phyloP scores from a whole-genome alignment of 768 basidiomycete species.

The Leccinum rimulosum region DNA sequence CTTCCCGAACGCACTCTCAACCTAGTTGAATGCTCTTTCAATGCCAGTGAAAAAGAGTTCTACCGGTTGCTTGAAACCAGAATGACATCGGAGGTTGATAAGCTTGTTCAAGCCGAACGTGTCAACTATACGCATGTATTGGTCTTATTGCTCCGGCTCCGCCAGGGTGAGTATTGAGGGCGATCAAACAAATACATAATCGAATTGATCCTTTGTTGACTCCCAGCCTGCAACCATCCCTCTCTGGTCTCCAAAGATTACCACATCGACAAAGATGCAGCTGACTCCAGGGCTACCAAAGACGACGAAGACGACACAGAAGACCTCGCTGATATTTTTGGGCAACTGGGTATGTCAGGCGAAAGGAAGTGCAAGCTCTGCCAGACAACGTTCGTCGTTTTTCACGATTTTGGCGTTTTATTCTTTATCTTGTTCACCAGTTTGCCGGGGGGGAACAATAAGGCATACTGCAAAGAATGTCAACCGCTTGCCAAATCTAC shows the following conservation, averaged over 20 bases:
- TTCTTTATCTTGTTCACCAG: constrained; percentile 12
- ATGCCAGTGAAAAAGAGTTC: constrained; percentile 72
- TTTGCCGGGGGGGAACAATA: constrained; percentile 20
- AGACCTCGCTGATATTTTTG: constrained; percentile 74
- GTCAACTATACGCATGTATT: constrained; percentile 70
- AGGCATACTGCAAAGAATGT: constrained; percentile 60
- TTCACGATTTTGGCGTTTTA: not conserved
- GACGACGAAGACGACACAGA: constrained; percentile 59
- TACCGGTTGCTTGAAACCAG: constrained; percentile 70
- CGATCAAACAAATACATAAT: not conserved
- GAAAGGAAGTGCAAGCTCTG: constrained; percentile 78
- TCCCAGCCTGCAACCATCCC: constrained; percentile 86
- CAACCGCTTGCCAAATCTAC: constrained; percentile 49
- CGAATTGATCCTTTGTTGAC: not conserved
- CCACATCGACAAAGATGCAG: constrained; percentile 68
- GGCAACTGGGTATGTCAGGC: constrained; percentile 57
- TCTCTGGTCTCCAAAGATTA: constrained; percentile 77
- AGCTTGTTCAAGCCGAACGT: constrained; percentile 53
- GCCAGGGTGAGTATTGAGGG: constrained; percentile 66
- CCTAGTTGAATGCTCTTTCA: constrained; percentile 75
- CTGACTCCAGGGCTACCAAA: constrained; percentile 60
- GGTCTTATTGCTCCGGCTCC: constrained; percentile 71
- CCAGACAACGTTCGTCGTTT: constrained; percentile 55
- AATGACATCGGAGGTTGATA: constrained; percentile 65
- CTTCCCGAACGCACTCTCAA: constrained; percentile 74